Percentiles rank a stretch among this genome's conserved stretches.
These are phyloP conservation scores for Dendrobium huoshanense DNA, from an alignment of 106 monocot species.

Conservation along the genomic window DNA sequence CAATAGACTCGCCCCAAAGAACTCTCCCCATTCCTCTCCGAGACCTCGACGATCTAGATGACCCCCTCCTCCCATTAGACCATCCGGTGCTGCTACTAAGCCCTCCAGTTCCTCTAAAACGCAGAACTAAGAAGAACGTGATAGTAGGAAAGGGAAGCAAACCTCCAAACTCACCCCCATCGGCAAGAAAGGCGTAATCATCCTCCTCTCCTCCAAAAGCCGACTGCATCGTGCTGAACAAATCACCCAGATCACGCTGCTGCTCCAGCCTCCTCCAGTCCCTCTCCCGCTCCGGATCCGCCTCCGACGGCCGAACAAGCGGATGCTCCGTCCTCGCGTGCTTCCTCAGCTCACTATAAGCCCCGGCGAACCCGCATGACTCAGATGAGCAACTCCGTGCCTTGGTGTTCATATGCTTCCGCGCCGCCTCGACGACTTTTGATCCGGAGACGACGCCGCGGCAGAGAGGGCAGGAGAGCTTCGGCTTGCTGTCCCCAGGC, in stretches of 20 bases:
- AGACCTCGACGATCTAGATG: neutral
- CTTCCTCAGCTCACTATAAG: slow-evolving; percentile 62
- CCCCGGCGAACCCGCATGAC: slow-evolving; percentile 53
- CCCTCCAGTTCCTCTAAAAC: neutral
- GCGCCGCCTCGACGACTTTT: slow-evolving; percentile 45
- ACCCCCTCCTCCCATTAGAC: slow-evolving; percentile 9
- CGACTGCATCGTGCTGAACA: slow-evolving; percentile 62
- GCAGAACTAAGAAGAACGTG: slow-evolving; percentile 18
- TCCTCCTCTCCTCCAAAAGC: slow-evolving; percentile 22
- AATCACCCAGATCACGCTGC: slow-evolving; percentile 63
- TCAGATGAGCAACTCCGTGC: slow-evolving; percentile 61
- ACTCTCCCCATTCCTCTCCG: slow-evolving; percentile 9
- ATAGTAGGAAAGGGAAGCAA: slow-evolving; percentile 14
- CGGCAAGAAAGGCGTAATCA: neutral
- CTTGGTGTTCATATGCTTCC: slow-evolving; percentile 60
- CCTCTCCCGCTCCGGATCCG: slow-evolving; percentile 62
- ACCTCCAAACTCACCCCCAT: slow-evolving; percentile 6
- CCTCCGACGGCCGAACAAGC: slow-evolving; percentile 44
- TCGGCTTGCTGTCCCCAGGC: slow-evolving; percentile 7
- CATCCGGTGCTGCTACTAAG: neutral
- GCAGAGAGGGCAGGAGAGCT: slow-evolving; percentile 69
- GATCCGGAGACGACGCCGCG: slow-evolving; percentile 54
- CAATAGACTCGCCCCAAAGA: slow-evolving; percentile 25
- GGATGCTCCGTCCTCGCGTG: slow-evolving; percentile 83
- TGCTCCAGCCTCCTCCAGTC: slow-evolving; percentile 85